A percentile compares a stretch with the other conserved stretches of the same genome.
Evolutionary conservation across 2,329 filamentous ascomycete species (phyloP).

Genomic region (Venturia asperata): DNA sequence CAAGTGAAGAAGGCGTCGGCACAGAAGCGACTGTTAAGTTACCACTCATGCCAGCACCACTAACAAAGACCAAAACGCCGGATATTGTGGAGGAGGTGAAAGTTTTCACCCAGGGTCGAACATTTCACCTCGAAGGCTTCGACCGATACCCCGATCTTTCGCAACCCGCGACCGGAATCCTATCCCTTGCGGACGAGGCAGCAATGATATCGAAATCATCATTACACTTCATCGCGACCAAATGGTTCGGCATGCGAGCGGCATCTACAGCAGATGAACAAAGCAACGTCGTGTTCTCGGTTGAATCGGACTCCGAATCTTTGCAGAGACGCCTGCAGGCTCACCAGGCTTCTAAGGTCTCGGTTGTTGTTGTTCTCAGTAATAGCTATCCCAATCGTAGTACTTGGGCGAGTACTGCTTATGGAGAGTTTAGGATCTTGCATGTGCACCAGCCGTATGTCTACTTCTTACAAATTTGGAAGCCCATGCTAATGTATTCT

Average conservation of each 20-base stretch:
- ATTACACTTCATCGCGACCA: background rate
- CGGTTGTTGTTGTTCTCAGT: background rate
- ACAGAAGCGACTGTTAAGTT: slow-evolving; percentile 7
- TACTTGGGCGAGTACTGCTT: slow-evolving; percentile 4
- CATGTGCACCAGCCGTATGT: slow-evolving; percentile 12
- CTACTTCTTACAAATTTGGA: background rate
- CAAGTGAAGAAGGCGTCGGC: slow-evolving; percentile 12
- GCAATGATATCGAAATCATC: background rate
- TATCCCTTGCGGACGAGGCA: background rate
- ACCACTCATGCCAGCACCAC: background rate
- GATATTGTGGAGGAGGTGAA: slow-evolving; percentile 1
- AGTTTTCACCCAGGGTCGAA: background rate
- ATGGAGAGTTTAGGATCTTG: background rate
- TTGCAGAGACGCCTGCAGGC: background rate
- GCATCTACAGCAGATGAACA: background rate
- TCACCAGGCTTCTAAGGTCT: background rate
- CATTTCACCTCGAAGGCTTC: slow-evolving; percentile 8
- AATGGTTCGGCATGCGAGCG: slow-evolving; percentile 5
- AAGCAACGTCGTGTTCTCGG: background rate
- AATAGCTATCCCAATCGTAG: background rate
- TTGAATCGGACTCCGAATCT: background rate
- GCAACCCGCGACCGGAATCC: background rate
- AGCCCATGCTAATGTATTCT: background rate
- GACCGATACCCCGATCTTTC: slow-evolving; percentile 13
- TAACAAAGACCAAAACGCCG: background rate